Percentiles rank a stretch among this genome's conserved stretches.
Conservation (phyloP, 371 early-diverging fungal species). For the Mortierella sp. region DNA sequence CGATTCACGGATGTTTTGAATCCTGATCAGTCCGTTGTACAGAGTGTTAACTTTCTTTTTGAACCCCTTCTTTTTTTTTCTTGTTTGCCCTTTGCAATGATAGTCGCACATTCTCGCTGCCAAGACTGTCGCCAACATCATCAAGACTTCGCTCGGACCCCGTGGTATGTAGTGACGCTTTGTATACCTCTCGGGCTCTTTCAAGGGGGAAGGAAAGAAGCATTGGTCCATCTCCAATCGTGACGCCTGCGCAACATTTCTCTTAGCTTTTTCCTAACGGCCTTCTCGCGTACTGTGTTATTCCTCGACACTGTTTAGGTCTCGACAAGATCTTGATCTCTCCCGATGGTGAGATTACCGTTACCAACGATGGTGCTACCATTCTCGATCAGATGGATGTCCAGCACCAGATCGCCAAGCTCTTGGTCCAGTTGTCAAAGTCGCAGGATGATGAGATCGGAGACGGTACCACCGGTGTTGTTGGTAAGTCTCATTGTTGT, state of each 20-base stretch:
- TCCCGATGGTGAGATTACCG: conserved; percentile 99
- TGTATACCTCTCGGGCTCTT: neutral
- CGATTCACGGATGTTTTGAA: conserved; percentile 2
- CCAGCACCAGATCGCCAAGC: conserved; percentile 98
- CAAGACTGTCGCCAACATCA: conserved; percentile 95
- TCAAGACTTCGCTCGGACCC: conserved; percentile 99
- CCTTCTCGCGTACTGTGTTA: neutral
- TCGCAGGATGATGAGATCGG: conserved; percentile 99
- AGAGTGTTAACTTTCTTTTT: neutral
- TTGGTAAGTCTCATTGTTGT: conserved; percentile 75
- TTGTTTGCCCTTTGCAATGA: conserved; percentile 22
- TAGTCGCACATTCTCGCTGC: conserved; percentile 98
- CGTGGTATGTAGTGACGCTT: conserved; percentile 74
- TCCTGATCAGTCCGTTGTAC: conserved; percentile 14
- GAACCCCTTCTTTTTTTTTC: conserved; percentile 1
- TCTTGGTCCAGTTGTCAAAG: conserved; percentile 98
- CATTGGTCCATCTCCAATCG: neutral
- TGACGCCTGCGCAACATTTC: neutral
- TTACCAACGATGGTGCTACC: conserved; percentile 99
- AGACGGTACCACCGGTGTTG: conserved; percentile 99
- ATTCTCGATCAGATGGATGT: conserved; percentile 99
- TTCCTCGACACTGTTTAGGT: conserved; percentile 62
- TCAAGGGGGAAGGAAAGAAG: neutral
- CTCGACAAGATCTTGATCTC: conserved; percentile 99
- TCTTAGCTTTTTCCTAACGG: neutral